Evolutionary conservation across 805 yeast genomes (phyloP), one percentile per base, ranked within the genome.

Genomic region (Kluyveromyces wickerhamii): DNA sequence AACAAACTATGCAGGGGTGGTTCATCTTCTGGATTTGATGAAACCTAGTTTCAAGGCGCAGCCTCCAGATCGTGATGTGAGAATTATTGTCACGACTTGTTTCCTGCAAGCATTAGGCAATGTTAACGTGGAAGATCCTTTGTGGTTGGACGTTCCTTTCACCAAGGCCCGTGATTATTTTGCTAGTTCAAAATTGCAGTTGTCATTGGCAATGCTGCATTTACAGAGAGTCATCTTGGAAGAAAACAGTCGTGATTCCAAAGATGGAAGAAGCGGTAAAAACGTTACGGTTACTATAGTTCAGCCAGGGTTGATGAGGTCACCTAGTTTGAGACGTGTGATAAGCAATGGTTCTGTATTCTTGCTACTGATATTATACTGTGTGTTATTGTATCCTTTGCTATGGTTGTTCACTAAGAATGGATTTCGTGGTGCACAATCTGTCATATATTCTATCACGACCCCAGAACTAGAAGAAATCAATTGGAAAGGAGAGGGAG

Each of bases 21-120:
- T 63, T 58, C 96, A 88, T 57, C 64, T 92, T 17, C 65, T 92
- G 37, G 81, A 84, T 2, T 62, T 92, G 19, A 54, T 92, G 35
- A 72, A 77, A n/a, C 97, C 97, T 0, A 72, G 92, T 7, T 65
- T 92, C 35, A 76, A 82, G 43, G 79, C 77, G 2, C 99, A 92
- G 61, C 94, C 96, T 2, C 85, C 95, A 0, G 97, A 88, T 58
- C 70, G 99, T 44, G 97, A 88, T 51, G 95, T 92, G 2, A 66
- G 96, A 29, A 73, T 92, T 4, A 54, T 92, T 3, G 45, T 86
- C n/a, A 72, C 88, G 0, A 71, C 86, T 1, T 92, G 98, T 59
- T 61, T 82, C 41, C 64, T 86, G 8, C 92, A 85, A 43, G 73
- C 85, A 2, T 51, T 83, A 59, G 96, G 84, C 2, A 69, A 68